Evolutionary conservation across 257 asterid species (phyloP).

Genomic region (Pogostemon cablin): DNA sequence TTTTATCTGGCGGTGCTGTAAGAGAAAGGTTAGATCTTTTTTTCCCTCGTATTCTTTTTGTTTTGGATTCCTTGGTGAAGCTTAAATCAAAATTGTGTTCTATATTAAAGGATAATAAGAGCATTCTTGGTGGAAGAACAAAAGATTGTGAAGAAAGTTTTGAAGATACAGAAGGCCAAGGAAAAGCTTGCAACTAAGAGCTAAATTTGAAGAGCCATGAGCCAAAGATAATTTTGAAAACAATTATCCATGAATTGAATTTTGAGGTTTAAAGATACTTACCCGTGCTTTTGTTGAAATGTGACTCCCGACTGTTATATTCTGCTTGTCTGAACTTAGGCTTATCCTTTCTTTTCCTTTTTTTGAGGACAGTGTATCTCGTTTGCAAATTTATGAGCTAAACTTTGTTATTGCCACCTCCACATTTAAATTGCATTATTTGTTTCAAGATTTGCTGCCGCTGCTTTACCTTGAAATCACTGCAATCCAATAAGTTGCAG

Average conservation of each 20-base stretch:
- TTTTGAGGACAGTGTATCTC: no score
- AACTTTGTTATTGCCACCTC: no score
- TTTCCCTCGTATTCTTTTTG: background rate
- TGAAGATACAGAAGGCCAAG: slow-evolving; percentile 84
- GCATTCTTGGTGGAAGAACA: slow-evolving; percentile 82
- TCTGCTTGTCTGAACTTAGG: no score
- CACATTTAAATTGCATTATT: no score
- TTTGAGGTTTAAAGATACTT: slow-evolving; percentile 12
- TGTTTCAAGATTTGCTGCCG: no score
- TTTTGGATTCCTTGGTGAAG: background rate
- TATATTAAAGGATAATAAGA: slow-evolving; percentile 57
- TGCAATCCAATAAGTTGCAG: no score
- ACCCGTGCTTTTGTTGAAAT: no score
- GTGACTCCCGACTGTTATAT: no score
- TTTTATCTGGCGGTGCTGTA: slow-evolving; percentile 71
- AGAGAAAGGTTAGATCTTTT: slow-evolving; percentile 63
- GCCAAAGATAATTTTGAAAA: slow-evolving; percentile 34
- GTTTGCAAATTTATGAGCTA: no score
- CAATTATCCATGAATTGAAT: slow-evolving; percentile 25
- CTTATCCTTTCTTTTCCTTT: no score
- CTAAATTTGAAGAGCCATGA: slow-evolving; percentile 6
- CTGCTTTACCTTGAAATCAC: no score
- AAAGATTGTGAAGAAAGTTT: slow-evolving; percentile 80
- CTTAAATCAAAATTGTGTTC: background rate
- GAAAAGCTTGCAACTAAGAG: slow-evolving; percentile 62